These are phyloP conservation scores for Chrysanthemum lavandulifolium DNA, from an alignment of 129 eudicot genomes.

Conservation along the genomic window DNA sequence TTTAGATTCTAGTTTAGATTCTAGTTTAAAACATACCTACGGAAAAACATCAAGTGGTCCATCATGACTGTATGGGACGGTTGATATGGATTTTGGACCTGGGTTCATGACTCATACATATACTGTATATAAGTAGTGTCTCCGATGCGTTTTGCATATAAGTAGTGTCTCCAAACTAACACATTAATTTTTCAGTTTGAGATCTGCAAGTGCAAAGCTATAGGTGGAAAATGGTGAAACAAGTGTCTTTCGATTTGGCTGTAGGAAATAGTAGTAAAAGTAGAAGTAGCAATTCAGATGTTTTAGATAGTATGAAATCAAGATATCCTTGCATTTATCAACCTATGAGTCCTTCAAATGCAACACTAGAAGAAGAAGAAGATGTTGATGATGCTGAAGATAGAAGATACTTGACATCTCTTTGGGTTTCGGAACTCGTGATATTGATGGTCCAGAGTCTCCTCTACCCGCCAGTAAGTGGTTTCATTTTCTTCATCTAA, in stretches of 20 bases:
- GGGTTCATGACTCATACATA: too few species aligned
- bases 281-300: background rate
- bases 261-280: background rate
- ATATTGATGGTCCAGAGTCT: background rate
- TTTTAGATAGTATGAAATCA: background rate
- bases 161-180: too few species aligned
- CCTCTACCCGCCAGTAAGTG: slow-evolving; percentile 3
- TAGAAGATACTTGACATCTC: slow-evolving; percentile 2
- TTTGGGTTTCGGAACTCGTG: background rate
- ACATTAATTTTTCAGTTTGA: too few species aligned
- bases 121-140: too few species aligned
- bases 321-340: background rate
- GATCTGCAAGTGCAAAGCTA: too few species aligned
- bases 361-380: background rate
- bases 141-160: too few species aligned
- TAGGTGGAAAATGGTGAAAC: background rate
- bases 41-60: too few species aligned
- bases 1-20: too few species aligned
- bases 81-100: too few species aligned
- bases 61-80: too few species aligned
- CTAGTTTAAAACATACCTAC: too few species aligned
- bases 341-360: background rate
- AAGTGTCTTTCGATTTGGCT: background rate
- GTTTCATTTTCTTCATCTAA: too few species aligned
- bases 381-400: background rate